Evolutionary conservation across 2,329 filamentous ascomycete genomes (phyloP).

Genomic region (Fusarium mangiferae): DNA sequence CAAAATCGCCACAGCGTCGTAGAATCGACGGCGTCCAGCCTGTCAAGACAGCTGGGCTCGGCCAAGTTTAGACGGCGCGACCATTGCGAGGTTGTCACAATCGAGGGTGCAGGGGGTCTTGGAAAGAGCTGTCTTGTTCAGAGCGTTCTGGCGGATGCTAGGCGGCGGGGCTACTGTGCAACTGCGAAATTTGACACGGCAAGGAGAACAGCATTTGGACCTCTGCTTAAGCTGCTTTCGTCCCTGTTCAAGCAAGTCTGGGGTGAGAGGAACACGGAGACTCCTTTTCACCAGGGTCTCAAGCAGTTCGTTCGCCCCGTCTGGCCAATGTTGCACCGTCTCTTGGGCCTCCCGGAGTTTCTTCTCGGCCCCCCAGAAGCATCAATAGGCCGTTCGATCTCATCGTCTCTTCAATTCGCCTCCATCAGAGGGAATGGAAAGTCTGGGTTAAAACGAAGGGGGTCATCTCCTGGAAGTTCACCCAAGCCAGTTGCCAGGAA

Average conservation of each 20-base stretch:
- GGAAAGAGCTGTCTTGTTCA: constrained; percentile 74
- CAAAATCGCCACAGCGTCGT: constrained; percentile 55
- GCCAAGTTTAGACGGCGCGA: constrained; percentile 70
- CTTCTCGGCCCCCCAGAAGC: constrained; percentile 63
- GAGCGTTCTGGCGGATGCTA: constrained; percentile 69
- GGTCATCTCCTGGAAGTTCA: constrained; percentile 61
- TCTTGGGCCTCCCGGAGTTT: constrained; percentile 76
- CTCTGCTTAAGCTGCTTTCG: constrained; percentile 71
- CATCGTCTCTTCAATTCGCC: constrained; percentile 49
- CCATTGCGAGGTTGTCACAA: constrained; percentile 71
- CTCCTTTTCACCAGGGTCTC: constrained; percentile 68
- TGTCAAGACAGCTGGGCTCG: constrained; percentile 65
- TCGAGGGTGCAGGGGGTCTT: constrained; percentile 71
- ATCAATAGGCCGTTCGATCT: constrained; percentile 49
- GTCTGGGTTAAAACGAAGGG: constrained; percentile 54
- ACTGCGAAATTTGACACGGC: constrained; percentile 74
- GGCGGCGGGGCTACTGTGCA: constrained; percentile 71
- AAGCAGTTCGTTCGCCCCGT: constrained; percentile 71
- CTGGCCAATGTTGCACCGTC: constrained; percentile 71
- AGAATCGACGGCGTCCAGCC: constrained; percentile 59
- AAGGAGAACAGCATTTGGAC: constrained; percentile 69
- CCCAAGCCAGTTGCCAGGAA: constrained; percentile 51
- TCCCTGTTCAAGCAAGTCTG: constrained; percentile 75
- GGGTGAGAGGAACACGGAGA: constrained; percentile 73
- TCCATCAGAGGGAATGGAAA: constrained; percentile 47